phyloP scores from a whole-genome alignment of 176 grass and related monocot species.

The Triticum urartu region DNA sequence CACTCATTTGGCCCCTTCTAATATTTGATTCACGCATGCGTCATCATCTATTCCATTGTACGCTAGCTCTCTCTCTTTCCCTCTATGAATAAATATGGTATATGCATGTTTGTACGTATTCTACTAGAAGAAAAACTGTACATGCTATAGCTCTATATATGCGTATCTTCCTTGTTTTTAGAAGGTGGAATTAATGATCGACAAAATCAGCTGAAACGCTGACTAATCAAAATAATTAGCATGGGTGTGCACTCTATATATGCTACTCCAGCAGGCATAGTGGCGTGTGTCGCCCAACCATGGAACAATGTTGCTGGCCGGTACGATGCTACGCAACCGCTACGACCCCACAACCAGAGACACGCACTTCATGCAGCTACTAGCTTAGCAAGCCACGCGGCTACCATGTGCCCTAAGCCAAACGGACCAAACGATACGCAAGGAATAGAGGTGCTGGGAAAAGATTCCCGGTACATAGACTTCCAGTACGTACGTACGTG shows the following conservation, averaged over 20 bases:
- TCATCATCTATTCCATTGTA: no score
- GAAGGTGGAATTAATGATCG: background rate
- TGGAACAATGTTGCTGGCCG: constrained; percentile 11
- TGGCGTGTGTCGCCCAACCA: constrained; percentile 24
- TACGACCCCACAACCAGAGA: background rate
- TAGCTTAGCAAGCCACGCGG: background rate
- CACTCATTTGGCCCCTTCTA: no score
- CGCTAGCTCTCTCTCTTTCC: no score
- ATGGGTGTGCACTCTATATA: background rate
- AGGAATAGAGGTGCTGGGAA: background rate
- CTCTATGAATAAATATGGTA: no score
- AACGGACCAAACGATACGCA: background rate
- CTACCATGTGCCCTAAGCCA: background rate
- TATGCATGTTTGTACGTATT: no score
- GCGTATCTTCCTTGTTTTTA: background rate
- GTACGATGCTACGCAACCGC: constrained; percentile 13
- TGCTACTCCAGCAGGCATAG: background rate
- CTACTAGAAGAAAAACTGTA: no score
- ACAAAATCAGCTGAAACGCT: background rate
- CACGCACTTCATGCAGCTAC: background rate
- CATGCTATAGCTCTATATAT: no score
- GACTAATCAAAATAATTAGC: constrained; percentile 15
- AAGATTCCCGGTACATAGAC: background rate
- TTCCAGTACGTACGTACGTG: background rate
- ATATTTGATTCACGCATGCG: no score